Base-by-base conservation (phyloP, 1,139 yeast species). In the Sugiyamaella neomexicana region DNA sequence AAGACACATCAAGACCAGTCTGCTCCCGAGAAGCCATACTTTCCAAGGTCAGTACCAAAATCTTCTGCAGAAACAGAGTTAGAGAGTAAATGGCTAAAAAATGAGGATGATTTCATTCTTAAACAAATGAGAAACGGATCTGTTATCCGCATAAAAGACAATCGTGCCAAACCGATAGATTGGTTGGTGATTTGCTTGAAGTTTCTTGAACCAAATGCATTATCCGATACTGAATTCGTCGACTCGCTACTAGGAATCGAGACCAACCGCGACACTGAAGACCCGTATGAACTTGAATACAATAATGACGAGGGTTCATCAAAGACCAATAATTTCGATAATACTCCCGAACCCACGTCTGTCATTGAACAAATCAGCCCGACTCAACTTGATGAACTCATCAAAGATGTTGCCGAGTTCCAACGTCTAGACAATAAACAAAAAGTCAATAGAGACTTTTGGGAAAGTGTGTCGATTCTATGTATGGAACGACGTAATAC, bases 51-150 rank as follows among this genome's bases (percentile, higher is more conserved):
- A 4, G 2, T 27, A 2, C 16, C 36, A 16, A 15, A 42, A 27
- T 42, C 46, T 8, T 29, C 41, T n/a, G 23, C 42, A 12, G 51
- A 40, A 31, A 23, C 29, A 1, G 51, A 47, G 15, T 16, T 47
- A n/a, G 51, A 47, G 20, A 27, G 32, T 7, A 47, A 31, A 47
- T 47, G 51, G 51, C 51, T 66, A 17, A 66, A 66, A 1, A 65
- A 63, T 31, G 75, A 72, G 52, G 71, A 68, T 42, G 61, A 57
- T 16, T 72, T 72, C 56, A 65, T 65, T 39, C 57, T 67, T 25
- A 60, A 61, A 51, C 75, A 72, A 56, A 65, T 62, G 52, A 63
- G 64, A 47, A 62, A 62, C 29, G 70, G 73, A 1, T 65, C 75
- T 7, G 55, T 65, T 42, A 66, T 71, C 17, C 63, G 75, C 5